Evolutionary conservation across 2,329 filamentous ascomycete species (phyloP).

Genomic region (Stachybotrys chlorohalonatus): DNA sequence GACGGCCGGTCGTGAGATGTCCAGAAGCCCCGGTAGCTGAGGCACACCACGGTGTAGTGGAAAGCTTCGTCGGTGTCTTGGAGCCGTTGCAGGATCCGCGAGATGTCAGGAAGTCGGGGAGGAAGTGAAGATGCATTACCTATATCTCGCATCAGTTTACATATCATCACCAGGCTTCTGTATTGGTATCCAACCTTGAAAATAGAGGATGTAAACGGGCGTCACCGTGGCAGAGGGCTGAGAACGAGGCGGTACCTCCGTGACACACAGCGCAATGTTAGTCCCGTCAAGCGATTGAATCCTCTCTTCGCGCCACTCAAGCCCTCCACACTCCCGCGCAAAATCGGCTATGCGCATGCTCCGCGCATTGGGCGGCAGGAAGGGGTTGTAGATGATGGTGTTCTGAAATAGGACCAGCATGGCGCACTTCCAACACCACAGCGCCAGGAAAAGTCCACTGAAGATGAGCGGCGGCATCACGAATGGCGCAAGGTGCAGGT

Average conservation of each 20-base stretch:
- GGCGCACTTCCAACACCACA: conserved; percentile 60
- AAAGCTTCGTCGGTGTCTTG: conserved; percentile 24
- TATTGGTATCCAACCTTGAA: conserved; percentile 11
- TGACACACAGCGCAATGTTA: conserved; percentile 50
- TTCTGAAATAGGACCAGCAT: conserved; percentile 75
- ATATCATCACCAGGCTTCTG: background rate
- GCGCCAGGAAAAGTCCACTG: conserved; percentile 50
- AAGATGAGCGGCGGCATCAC: conserved; percentile 53
- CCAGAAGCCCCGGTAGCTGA: conserved; percentile 69
- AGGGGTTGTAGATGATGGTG: conserved; percentile 74
- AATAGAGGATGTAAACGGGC: conserved; percentile 36
- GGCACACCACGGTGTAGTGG: conserved; percentile 40
- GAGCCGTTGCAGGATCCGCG: conserved; percentile 38
- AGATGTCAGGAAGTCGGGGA: conserved; percentile 47
- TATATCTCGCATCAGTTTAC: conserved; percentile 12
- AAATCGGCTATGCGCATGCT: conserved; percentile 60
- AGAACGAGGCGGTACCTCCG: conserved; percentile 22
- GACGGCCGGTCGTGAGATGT: conserved; percentile 63
- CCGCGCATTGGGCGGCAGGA: conserved; percentile 61
- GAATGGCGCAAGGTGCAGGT: background rate
- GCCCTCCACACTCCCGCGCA: conserved; percentile 44
- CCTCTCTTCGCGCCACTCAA: conserved; percentile 59
- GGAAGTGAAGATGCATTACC: conserved; percentile 52
- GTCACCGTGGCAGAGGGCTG: conserved; percentile 4
- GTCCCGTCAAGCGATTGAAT: conserved; percentile 57